Evolutionary conservation across 768 basidiomycete genomes (phyloP).

Genomic region (Amanita pallidorosea): DNA sequence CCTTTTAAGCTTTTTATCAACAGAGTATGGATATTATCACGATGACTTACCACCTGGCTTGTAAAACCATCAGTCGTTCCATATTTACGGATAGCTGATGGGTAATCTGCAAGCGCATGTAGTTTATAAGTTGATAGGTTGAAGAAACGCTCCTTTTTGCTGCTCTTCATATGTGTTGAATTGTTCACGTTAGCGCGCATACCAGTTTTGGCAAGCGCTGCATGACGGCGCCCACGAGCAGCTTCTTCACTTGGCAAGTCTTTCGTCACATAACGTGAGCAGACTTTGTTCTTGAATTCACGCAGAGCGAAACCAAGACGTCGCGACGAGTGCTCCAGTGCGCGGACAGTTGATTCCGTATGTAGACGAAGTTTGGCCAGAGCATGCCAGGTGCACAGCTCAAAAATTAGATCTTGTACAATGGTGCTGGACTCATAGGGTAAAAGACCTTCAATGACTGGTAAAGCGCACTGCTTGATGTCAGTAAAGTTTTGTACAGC

Average conservation of each 20-base stretch:
- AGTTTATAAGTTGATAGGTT: constrained; percentile 19
- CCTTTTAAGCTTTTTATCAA: constrained; percentile 12
- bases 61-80: constrained; percentile 23
- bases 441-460: constrained; percentile 26
- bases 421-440: constrained; percentile 16
- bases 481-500: no score
- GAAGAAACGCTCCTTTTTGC: neutral
- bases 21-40: no score
- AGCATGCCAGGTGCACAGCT: constrained; percentile 23
- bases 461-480: constrained; percentile 14
- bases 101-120: constrained; percentile 19
- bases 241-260: constrained; percentile 17
- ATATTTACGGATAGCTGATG: constrained; percentile 9
- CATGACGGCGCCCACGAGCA: constrained; percentile 8
- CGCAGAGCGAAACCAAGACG: constrained; percentile 17
- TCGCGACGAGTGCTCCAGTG: constrained; percentile 15
- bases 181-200: neutral
- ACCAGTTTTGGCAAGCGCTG: neutral
- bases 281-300: constrained; percentile 11
- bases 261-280: constrained; percentile 10
- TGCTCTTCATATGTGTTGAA: neutral
- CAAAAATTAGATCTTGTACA: constrained; percentile 18
- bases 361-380: no score
- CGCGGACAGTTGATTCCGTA: constrained; percentile 12
- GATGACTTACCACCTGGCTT: constrained; percentile 16